Conservation (phyloP, 495 filamentous ascomycete genomes). For the Talaromyces thailandensis region DNA sequence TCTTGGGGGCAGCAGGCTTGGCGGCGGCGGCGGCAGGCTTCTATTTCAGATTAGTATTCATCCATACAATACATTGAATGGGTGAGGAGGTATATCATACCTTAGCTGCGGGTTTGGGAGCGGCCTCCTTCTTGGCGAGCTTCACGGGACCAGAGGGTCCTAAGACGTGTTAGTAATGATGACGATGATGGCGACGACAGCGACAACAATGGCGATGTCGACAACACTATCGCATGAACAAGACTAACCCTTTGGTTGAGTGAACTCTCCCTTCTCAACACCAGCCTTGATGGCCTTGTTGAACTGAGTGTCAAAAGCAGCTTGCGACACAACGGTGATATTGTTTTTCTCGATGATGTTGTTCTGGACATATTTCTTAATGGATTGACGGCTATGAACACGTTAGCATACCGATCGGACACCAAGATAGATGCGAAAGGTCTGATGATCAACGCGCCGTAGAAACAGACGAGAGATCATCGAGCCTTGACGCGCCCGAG, state of each 20-base stretch:
- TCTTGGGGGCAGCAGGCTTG: constrained; percentile 42
- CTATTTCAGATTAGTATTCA: background rate
- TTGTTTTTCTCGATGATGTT: too few species aligned
- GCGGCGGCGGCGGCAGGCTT: constrained; percentile 22
- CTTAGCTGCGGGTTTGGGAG: constrained; percentile 42
- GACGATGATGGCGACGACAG: constrained; percentile 5
- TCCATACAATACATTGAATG: too few species aligned
- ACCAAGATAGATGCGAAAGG: background rate
- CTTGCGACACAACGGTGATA: constrained; percentile 55
- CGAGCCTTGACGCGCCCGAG: background rate
- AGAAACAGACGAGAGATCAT: background rate
- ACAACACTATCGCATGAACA: background rate
- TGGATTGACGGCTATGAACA: constrained; percentile 67
- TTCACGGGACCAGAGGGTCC: constrained; percentile 92
- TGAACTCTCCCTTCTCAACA: constrained; percentile 83
- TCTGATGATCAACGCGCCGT: constrained; percentile 7
- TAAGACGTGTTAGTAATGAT: constrained; percentile 38
- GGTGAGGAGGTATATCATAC: background rate
- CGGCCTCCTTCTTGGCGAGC: constrained; percentile 76
- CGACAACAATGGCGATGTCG: background rate
- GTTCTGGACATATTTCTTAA: constrained; percentile 96
- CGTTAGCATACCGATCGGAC: background rate
- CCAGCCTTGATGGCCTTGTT: constrained; percentile 86
- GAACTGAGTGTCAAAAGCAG: constrained; percentile 82
- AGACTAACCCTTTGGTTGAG: constrained; percentile 87